phyloP scores from a whole-genome alignment of 768 basidiomycete species.

The Mrakia gelida region DNA sequence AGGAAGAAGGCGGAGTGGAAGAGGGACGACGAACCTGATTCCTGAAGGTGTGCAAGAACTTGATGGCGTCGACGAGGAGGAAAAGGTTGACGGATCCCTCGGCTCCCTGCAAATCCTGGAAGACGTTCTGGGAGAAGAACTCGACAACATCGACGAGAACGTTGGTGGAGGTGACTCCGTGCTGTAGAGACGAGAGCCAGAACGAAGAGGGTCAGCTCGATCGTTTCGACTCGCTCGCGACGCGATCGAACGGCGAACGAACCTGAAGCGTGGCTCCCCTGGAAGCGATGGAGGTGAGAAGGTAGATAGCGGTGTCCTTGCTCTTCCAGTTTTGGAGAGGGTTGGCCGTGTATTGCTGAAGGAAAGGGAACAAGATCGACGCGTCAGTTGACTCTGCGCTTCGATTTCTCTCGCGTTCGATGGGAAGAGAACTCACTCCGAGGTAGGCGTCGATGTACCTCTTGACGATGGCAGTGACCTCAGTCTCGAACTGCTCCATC shows the following conservation, averaged over 20 bases:
- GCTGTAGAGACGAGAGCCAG: conserved; percentile 48
- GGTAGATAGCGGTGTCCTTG: conserved; percentile 89
- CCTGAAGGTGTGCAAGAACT: conserved; percentile 91
- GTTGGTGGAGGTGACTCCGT: conserved; percentile 91
- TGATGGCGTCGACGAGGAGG: conserved; percentile 91
- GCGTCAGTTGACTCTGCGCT: not conserved
- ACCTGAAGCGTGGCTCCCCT: conserved; percentile 81
- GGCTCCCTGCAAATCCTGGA: conserved; percentile 71
- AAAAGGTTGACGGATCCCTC: conserved; percentile 59
- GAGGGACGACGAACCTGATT: conserved; percentile 68
- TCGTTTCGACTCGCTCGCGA: too few relatives aligned
- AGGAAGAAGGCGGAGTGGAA: conserved; percentile 7
- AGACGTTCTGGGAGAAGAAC: conserved; percentile 90
- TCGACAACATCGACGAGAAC: conserved; percentile 86
- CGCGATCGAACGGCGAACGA: conserved; percentile 34
- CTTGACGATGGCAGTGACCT: conserved; percentile 81
- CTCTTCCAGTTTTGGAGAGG: conserved; percentile 70
- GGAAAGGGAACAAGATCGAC: too few relatives aligned
- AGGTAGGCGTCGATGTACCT: conserved; percentile 77
- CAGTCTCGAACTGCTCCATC: conserved; percentile 69
- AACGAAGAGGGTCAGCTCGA: too few relatives aligned
- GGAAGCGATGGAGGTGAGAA: conserved; percentile 89
- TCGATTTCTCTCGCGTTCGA: not conserved
- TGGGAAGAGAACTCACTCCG: conserved; percentile 39
- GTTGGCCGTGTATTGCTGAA: conserved; percentile 55